phyloP scores from a whole-genome alignment of 805 yeast genomes.

The Sungouiozyma ichnusensis region DNA sequence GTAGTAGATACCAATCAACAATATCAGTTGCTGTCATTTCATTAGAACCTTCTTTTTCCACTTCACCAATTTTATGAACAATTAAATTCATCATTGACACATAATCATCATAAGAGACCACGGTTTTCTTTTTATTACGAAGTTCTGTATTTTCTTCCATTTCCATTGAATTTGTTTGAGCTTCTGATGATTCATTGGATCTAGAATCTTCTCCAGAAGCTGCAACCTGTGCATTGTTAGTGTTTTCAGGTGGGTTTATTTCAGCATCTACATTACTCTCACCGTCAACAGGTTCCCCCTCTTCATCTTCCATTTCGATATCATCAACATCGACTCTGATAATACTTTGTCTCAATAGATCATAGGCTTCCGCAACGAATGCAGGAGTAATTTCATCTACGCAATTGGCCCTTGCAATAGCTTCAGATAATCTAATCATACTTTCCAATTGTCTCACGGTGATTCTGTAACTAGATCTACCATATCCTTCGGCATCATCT shows the following conservation, averaged over 20 bases:
- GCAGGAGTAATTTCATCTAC: constrained; percentile 74
- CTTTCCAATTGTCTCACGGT: constrained; percentile 96
- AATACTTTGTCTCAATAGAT: constrained; percentile 78
- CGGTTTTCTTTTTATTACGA: constrained; percentile 30
- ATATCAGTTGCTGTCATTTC: constrained; percentile 63
- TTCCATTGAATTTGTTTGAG: not conserved
- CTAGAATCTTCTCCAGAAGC: constrained; percentile 17
- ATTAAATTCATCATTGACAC: constrained; percentile 72
- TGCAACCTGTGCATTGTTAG: constrained; percentile 7
- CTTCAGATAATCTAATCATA: constrained; percentile 86
- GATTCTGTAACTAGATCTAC: constrained; percentile 76
- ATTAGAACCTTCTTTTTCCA: constrained; percentile 39
- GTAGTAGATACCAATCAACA: constrained; percentile 71
- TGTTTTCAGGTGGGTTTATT: constrained; percentile 15
- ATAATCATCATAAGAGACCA: constrained; percentile 78
- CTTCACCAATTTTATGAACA: constrained; percentile 54
- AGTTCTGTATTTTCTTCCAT: not conserved
- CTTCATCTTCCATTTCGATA: constrained; percentile 71
- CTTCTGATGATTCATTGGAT: constrained; percentile 12
- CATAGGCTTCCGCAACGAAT: constrained; percentile 90
- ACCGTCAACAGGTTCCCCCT: constrained; percentile 12
- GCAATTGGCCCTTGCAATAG: constrained; percentile 94
- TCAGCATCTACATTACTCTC: not conserved
- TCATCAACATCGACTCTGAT: constrained; percentile 93
- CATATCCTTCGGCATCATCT: constrained; percentile 81